Base-by-base conservation (phyloP, 208 protist genomes). In the Trypanosoma mega region DNA sequence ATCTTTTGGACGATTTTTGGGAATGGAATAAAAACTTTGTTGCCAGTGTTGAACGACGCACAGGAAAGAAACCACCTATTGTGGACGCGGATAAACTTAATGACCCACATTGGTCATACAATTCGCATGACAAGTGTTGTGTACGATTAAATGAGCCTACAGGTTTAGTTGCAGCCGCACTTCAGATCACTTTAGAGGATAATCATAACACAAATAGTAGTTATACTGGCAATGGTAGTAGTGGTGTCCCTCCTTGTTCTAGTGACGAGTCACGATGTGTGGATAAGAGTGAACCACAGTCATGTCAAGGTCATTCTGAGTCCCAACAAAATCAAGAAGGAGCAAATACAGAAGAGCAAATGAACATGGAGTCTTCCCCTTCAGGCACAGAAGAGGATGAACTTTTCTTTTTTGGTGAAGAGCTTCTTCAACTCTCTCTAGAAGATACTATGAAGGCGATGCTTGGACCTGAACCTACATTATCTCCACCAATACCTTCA, bases 61-160 rank as follows among this genome's bases (percentile, higher is more conserved):
- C 3, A 9, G 50, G 60, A 4, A 49, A 37, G 16, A 27, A 3
- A 23, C 2, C 31, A 18, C 8, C 37, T 27, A n/a, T 44, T 37
- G 20, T 47, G 36, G 57, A 54, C 27, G 24, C 26, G 3, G 8
- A 20, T 14, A 60, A 68, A n/a, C 33, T 64, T 43, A 44, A 64
- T 27, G 57, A 56, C 26, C 36, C 24, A n/a, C 37, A 51, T 18
- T 72, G 63, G 63, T 44, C 54, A 6, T 50, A 55, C 31, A 50
- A 44, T 50, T 9, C 37, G 23, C 6, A 31, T 27, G 26, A 52
- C 14, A 49, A 41, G 16, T 50, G 31, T 46, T 23, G 1, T 46
- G 20, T 90, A 39, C 76, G 79, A 26, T 49, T 79, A 30, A 65
- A 67, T 30, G 83, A 90, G 54, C 83, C 83, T 5, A 63, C 76